Evolutionary conservation across 495 filamentous ascomycete species (phyloP).

Genomic region (Friedmanniomyces endolithicus): DNA sequence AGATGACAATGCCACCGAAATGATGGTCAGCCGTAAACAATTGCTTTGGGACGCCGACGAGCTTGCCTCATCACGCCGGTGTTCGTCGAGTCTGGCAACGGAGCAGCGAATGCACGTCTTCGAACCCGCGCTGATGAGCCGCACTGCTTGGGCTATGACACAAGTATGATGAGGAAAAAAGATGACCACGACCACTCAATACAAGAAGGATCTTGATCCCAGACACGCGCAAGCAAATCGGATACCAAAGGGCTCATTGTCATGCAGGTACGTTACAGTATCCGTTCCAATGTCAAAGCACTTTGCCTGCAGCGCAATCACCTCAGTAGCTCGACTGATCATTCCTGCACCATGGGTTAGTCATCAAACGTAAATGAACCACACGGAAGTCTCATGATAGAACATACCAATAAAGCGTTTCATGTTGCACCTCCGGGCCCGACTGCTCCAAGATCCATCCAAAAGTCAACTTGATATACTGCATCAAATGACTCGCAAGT

Average conservation of each 20-base stretch:
- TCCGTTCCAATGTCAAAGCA: background rate
- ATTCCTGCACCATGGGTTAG: background rate
- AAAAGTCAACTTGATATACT: constrained; percentile 42
- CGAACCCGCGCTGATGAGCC: background rate
- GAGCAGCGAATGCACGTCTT: too few relatives aligned
- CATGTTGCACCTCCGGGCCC: constrained; percentile 50
- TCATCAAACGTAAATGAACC: background rate
- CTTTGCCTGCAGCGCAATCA: background rate
- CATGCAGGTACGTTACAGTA: background rate
- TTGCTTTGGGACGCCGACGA: too few relatives aligned
- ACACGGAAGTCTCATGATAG: background rate
- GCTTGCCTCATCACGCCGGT: too few relatives aligned
- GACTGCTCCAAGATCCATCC: constrained; percentile 49
- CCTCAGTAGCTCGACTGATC: background rate
- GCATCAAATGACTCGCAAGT: constrained; percentile 51
- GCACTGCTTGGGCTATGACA: background rate
- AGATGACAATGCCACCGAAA: too few relatives aligned
- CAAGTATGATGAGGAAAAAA: background rate
- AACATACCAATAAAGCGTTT: constrained; percentile 4
- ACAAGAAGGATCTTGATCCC: constrained; percentile 4
- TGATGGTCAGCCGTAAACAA: too few relatives aligned
- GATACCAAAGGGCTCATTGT: background rate
- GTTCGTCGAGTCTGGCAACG: too few relatives aligned
- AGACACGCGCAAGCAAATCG: constrained; percentile 24
- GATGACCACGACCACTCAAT: background rate